Percentiles rank a stretch among this genome's conserved stretches.
Evolutionary conservation across 148 eudicot genomes (phyloP).

Genomic region (Chenopodium album): DNA sequence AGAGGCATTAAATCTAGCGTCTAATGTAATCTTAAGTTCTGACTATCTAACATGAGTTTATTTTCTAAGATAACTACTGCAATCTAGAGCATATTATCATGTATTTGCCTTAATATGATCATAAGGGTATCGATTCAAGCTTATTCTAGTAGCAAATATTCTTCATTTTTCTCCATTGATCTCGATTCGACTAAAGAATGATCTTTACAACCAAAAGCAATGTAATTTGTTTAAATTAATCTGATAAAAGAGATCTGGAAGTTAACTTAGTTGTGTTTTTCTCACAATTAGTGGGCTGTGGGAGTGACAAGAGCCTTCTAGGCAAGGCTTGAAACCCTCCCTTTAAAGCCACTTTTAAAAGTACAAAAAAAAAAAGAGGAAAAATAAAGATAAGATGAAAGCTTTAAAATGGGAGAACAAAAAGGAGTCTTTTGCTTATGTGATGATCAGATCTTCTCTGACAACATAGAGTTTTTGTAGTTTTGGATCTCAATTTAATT

Average conservation of each 20-base stretch:
- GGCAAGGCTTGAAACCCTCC: not conserved
- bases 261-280: not conserved
- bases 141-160: no score
- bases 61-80: no score
- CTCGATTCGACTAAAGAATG: not conserved
- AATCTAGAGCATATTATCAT: no score
- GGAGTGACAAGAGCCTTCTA: not conserved
- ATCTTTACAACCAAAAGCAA: slow-evolving; percentile 3
- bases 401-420: slow-evolving; percentile 1
- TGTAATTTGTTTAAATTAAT: not conserved
- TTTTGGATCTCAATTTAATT: not conserved
- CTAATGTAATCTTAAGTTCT: no score
- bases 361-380: no score
- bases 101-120: no score
- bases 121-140: not conserved
- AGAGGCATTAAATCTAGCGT: not conserved
- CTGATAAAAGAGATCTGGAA: not conserved
- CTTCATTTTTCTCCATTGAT: not conserved
- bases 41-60: no score
- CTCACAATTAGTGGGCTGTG: not conserved
- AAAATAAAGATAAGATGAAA: not conserved
- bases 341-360: not conserved
- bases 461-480: not conserved
- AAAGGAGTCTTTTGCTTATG: not conserved
- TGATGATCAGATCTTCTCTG: not conserved